Evolutionary conservation across 129 eudicot genomes (phyloP).

Genomic region (Deinandra increscens): DNA sequence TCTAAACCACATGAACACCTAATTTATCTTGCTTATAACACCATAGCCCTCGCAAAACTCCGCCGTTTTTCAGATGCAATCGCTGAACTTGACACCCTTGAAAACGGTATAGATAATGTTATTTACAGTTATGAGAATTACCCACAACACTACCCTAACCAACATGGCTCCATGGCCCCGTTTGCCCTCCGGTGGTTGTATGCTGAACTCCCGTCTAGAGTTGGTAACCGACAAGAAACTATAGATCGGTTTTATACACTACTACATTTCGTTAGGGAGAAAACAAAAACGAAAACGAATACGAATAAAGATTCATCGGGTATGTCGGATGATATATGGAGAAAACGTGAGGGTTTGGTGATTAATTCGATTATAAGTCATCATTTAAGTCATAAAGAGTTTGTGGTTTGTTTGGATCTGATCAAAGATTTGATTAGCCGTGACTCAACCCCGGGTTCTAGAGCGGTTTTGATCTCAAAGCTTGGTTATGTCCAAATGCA

Average conservation of each 20-base stretch:
- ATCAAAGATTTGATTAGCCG: slow-evolving; percentile 40
- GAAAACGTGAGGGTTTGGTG: slow-evolving; percentile 65
- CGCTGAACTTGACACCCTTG: slow-evolving; percentile 50
- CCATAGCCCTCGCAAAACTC: slow-evolving; percentile 71
- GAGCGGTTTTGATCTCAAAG: slow-evolving; percentile 47
- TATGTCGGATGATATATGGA: slow-evolving; percentile 49
- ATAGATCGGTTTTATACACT: slow-evolving; percentile 70
- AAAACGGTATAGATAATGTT: slow-evolving; percentile 49
- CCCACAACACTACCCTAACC: slow-evolving; percentile 57
- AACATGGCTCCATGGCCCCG: slow-evolving; percentile 77
- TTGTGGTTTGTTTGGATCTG: slow-evolving; percentile 59
- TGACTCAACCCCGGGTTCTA: slow-evolving; percentile 23
- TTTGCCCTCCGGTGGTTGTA: slow-evolving; percentile 77
- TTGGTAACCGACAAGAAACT: slow-evolving; percentile 48
- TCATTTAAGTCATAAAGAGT: slow-evolving; percentile 79
- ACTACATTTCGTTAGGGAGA: slow-evolving; percentile 49
- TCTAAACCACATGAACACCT: slow-evolving; percentile 84
- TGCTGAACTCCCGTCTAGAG: slow-evolving; percentile 62
- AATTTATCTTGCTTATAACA: slow-evolving; percentile 69
- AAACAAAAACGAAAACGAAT: not conserved
- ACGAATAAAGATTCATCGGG: not conserved
- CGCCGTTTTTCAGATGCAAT: slow-evolving; percentile 72
- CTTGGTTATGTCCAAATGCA: slow-evolving; percentile 51
- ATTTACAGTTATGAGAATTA: slow-evolving; percentile 45
- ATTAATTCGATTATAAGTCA: slow-evolving; percentile 57